Evolutionary conservation across 2,329 filamentous ascomycete species (phyloP).

Genomic region (Reticulascus tulasneorum): DNA sequence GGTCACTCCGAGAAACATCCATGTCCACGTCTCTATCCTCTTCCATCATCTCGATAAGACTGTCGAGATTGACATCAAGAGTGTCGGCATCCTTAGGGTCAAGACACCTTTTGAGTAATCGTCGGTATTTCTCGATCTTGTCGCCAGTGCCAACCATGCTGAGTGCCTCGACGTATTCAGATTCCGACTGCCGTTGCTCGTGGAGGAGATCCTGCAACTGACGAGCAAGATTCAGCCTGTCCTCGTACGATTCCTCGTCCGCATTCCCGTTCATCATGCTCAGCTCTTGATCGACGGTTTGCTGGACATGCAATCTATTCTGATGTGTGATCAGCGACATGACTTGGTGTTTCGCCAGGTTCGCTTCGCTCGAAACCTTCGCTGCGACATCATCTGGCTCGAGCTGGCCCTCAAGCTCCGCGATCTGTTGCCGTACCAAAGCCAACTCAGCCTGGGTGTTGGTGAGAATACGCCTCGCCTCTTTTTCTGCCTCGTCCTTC

Average conservation of each 20-base stretch:
- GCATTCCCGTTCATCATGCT: conserved; percentile 42
- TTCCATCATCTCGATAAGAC: conserved; percentile 60
- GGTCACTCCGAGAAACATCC: conserved; percentile 25
- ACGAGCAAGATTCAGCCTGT: conserved; percentile 54
- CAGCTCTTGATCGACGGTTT: conserved; percentile 48
- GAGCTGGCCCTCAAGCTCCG: conserved; percentile 50
- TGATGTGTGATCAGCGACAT: conserved; percentile 48
- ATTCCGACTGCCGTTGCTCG: conserved; percentile 59
- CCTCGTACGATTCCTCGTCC: conserved; percentile 44
- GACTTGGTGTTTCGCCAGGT: conserved; percentile 42
- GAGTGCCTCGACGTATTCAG: conserved; percentile 65
- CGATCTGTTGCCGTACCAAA: conserved; percentile 54
- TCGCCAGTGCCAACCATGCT: conserved; percentile 67
- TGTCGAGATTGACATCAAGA: conserved; percentile 61
- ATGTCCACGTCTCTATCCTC: conserved; percentile 50
- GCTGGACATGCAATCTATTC: conserved; percentile 48
- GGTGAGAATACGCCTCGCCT: conserved; percentile 61
- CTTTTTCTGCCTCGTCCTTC: conserved; percentile 65
- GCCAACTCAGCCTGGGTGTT: conserved; percentile 67
- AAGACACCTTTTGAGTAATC: conserved; percentile 64
- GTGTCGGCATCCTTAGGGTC: conserved; percentile 64
- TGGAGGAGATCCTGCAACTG: conserved; percentile 53
- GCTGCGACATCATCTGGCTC: conserved; percentile 52
- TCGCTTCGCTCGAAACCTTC: conserved; percentile 49
- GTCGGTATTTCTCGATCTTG: conserved; percentile 69